Evolutionary conservation across 352 stramenopile genomes (phyloP).

Genomic region (Phytopythium ostracodes): DNA sequence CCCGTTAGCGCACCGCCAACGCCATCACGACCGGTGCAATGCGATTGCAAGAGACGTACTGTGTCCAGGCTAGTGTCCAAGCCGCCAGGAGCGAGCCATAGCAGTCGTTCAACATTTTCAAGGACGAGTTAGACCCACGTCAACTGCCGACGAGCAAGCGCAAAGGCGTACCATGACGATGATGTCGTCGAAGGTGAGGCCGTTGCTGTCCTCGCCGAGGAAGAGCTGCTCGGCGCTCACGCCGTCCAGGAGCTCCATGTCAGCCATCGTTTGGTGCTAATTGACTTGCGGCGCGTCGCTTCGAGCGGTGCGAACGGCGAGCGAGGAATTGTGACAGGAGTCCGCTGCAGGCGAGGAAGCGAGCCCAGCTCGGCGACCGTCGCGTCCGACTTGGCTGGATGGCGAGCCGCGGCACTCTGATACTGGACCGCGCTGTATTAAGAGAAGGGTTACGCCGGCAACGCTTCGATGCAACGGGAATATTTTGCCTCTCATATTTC

Average conservation of each 20-base stretch:
- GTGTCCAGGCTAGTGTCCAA: constrained; percentile 43
- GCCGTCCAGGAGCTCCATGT: constrained; percentile 52
- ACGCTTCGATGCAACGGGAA: background rate
- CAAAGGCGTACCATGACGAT: constrained; percentile 56
- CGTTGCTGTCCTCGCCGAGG: constrained; percentile 57
- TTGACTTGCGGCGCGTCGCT: constrained; percentile 1
- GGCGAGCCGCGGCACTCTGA: background rate
- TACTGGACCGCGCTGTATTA: constrained; percentile 1
- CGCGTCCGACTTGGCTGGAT: background rate
- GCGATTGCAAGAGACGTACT: constrained; percentile 31
- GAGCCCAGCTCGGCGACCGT: background rate
- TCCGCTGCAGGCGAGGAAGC: background rate
- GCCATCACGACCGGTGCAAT: background rate
- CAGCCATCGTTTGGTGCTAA: constrained; percentile 17
- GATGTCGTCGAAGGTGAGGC: constrained; percentile 84
- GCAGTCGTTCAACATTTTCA: constrained; percentile 6
- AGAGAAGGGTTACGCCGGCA: background rate
- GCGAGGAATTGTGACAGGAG: constrained; percentile 8
- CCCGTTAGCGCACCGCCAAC: background rate
- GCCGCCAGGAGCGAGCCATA: constrained; percentile 1
- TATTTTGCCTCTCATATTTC: background rate
- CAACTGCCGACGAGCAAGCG: background rate
- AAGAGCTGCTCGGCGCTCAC: constrained; percentile 74
- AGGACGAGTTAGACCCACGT: background rate
- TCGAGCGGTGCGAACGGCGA: background rate